These are phyloP conservation scores for Tolypocladium endophyticum DNA, from an alignment of 2,329 filamentous ascomycete species.

Conservation along the genomic window DNA sequence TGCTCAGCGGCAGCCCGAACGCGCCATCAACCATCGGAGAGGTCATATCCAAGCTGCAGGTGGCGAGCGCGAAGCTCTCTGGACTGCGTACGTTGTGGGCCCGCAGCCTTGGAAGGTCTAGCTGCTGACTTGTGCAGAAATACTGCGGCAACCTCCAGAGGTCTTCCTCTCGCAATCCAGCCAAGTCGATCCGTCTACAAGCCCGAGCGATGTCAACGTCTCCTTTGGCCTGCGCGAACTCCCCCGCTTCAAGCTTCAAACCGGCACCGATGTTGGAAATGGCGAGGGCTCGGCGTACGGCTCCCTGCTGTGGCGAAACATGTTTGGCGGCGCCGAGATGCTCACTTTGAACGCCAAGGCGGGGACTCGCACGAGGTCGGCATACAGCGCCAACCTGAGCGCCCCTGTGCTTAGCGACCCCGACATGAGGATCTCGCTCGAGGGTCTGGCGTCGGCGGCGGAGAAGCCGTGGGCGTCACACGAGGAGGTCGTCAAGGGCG, in stretches of 20 bases:
- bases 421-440: conserved; percentile 66
- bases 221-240: conserved; percentile 76
- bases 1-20: conserved; percentile 59
- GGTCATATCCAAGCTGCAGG: conserved; percentile 61
- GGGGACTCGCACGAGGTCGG: conserved; percentile 82
- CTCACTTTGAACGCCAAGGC: conserved; percentile 78
- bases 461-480: conserved; percentile 91
- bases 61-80: conserved; percentile 62
- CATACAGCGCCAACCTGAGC: conserved; percentile 79
- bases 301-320: conserved; percentile 77
- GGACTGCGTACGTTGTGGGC: conserved; percentile 56
- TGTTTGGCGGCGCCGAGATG: conserved; percentile 89
- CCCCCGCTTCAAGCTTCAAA: conserved; percentile 78
- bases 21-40: conserved; percentile 69
- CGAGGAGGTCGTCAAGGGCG: conserved; percentile 78
- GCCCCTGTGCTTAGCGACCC: conserved; percentile 79
- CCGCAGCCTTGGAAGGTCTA: conserved; percentile 6
- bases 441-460: conserved; percentile 72
- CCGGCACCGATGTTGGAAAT: conserved; percentile 88
- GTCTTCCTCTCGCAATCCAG: conserved; percentile 73
- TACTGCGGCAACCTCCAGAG: conserved; percentile 75
- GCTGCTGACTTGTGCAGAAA: conserved; percentile 43
- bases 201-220: conserved; percentile 70
- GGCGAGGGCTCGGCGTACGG: conserved; percentile 89
- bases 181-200: conserved; percentile 55